A percentile compares a stretch with the other conserved stretches of the same genome.
Evolutionary conservation across 2,329 filamentous ascomycete species (phyloP).

Genomic region (Penicillium sp.): DNA sequence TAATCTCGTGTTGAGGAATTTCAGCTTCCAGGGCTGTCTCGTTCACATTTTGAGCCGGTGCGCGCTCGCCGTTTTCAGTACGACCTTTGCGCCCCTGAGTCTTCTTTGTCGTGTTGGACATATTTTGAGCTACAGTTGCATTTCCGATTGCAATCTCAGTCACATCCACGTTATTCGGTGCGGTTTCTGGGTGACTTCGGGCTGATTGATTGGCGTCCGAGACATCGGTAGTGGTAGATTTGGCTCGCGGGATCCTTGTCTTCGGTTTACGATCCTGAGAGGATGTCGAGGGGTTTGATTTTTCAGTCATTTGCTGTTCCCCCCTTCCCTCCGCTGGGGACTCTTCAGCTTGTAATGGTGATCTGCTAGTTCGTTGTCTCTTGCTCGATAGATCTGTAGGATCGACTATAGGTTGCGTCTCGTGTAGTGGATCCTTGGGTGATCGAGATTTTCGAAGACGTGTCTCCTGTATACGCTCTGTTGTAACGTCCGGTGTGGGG

Average conservation of each 20-base stretch:
- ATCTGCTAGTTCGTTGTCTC: constrained; percentile 3
- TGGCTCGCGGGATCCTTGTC: not conserved
- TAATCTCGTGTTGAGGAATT: not conserved
- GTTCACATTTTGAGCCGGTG: not conserved
- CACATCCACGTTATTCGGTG: not conserved
- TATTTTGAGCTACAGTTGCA: not conserved
- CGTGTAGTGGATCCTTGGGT: not conserved
- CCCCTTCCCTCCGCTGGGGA: not conserved
- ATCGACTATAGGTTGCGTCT: constrained; percentile 1
- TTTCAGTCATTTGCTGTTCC: not conserved
- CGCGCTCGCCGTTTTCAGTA: not conserved
- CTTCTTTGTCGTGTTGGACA: not conserved
- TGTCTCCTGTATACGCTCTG: not conserved
- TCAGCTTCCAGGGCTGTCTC: not conserved
- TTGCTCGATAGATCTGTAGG: not conserved
- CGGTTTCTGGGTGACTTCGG: not conserved
- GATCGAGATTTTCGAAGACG: not conserved
- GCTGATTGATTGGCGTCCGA: not conserved
- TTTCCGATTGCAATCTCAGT: not conserved
- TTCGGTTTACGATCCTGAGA: not conserved
- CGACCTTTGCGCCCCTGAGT: not conserved
- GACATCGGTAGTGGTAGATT: not conserved
- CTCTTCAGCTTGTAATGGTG: constrained; percentile 5
- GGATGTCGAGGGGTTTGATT: not conserved
- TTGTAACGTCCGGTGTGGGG: not conserved